Conservation (phyloP, 148 eudicot species). For the Diospyros kaki region DNA sequence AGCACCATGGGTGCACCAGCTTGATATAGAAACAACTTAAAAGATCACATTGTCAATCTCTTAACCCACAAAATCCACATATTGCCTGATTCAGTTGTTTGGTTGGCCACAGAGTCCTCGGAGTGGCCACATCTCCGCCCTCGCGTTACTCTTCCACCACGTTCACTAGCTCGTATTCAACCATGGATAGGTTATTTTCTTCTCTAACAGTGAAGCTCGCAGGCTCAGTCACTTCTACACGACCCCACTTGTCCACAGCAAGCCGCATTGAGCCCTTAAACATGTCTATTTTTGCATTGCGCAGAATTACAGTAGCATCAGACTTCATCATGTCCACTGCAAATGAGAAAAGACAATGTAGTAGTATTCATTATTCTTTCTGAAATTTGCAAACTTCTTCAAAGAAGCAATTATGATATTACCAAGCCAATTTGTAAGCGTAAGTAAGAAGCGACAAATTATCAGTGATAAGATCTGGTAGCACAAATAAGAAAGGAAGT, state of each 20-base stretch:
- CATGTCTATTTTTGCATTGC: conserved; percentile 68
- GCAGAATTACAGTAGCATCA: conserved; percentile 50
- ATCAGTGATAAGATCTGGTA: background rate
- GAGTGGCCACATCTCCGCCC: background rate
- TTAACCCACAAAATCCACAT: conserved; percentile 11
- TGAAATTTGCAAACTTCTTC: too few relatives aligned
- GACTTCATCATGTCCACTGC: conserved; percentile 54
- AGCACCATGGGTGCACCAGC: conserved; percentile 1
- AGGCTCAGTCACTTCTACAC: conserved; percentile 37
- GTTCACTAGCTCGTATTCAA: conserved; percentile 59
- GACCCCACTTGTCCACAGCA: conserved; percentile 63
- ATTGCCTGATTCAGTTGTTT: conserved; percentile 19
- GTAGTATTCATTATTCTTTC: too few relatives aligned
- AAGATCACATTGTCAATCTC: conserved; percentile 10
- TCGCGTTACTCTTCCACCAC: conserved; percentile 38
- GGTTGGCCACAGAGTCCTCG: background rate
- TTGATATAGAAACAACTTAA: conserved; percentile 11
- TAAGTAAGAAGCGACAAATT: too few relatives aligned
- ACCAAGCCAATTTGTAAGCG: too few relatives aligned
- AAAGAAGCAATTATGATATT: too few relatives aligned
- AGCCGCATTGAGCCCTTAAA: conserved; percentile 74
- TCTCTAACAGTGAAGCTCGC: conserved; percentile 50
- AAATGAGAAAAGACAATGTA: background rate
- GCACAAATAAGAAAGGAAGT: background rate
- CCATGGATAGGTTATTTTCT: conserved; percentile 53